A percentile compares a stretch with the other conserved stretches of the same genome.
These are phyloP conservation scores for Phylloporus sp. DNA, from an alignment of 768 basidiomycete genomes.

Conservation along the genomic window DNA sequence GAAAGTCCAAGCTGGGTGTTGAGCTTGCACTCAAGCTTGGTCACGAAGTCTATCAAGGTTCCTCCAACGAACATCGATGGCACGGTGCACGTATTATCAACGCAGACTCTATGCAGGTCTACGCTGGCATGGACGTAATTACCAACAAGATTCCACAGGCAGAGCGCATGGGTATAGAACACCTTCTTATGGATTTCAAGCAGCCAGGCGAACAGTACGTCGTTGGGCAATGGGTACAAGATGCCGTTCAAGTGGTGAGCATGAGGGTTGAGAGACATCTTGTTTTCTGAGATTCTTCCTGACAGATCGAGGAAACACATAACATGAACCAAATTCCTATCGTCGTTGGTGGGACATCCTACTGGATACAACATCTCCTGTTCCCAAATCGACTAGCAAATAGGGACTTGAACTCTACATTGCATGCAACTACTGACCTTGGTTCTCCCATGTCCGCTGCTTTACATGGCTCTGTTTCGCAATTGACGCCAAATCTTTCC, in stretches of 20 bases:
- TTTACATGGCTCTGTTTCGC: conserved; percentile 38
- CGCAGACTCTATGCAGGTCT: conserved; percentile 97
- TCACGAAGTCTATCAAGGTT: conserved; percentile 20
- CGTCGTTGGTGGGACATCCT: conserved; percentile 91
- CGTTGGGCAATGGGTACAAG: conserved; percentile 82
- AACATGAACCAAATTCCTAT: conserved; percentile 66
- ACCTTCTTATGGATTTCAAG: conserved; percentile 87
- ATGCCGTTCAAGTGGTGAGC: conserved; percentile 73
- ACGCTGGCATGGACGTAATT: conserved; percentile 83
- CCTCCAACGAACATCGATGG: conserved; percentile 36
- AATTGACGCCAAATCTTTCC: conserved; percentile 44
- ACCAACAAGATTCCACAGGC: conserved; percentile 85
- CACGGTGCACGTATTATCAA: conserved; percentile 77
- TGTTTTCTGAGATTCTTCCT: not conserved
- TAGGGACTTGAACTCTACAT: conserved; percentile 15
- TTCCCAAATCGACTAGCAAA: conserved; percentile 71
- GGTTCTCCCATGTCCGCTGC: conserved; percentile 29
- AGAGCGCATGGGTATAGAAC: conserved; percentile 78
- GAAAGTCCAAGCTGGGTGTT: conserved; percentile 89
- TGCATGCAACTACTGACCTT: not conserved
- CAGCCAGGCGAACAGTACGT: conserved; percentile 82
- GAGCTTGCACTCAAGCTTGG: conserved; percentile 69
- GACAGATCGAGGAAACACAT: conserved; percentile 74
- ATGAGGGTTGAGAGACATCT: not conserved
- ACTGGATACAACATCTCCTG: conserved; percentile 95